Base-by-base conservation (phyloP, 225 moss, liverwort and hornwort species). In the Pseudoscleropodium purum region DNA sequence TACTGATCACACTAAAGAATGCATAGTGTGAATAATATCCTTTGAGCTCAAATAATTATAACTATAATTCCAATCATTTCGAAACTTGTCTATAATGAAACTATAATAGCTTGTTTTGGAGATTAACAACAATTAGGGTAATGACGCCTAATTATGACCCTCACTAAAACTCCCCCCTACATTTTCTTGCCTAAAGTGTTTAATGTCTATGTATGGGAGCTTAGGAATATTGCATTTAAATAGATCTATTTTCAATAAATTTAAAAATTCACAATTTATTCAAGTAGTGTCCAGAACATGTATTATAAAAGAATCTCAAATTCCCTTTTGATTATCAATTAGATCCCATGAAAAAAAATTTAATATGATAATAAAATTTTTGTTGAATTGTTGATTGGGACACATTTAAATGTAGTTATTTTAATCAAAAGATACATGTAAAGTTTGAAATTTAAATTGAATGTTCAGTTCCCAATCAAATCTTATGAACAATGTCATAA, bases 291-390 rank as follows among this genome's bases (percentile, higher is more conserved):
- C 4, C 4, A 45, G 47, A 75, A 74, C 18, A 18, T 30, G 30
- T 30, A 75, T 45, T 47, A 0, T 73, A 2, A 15, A 0, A 43
- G 8, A 72, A 26, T 27, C 1, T 16, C 14, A 0, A 73, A 45
- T 27, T 2, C 0, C 11, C 10, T 47, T 30, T 75, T 30, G 11
- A 30, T 2, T 30, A 30, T 3, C 30, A 45, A 30, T 6, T 11
- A 47, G 4, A 18, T 0, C 0, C 6, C 4, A 30, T 1, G 0
- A 18, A 9, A 47, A 30, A 21, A 2, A 0, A 3, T 43, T 43
- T 29, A 74, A 45, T 29, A 47, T 75, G 6, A 30, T 18, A 47
- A 18, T 30, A 1, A 0, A 0, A 47, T 30, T 18, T 75, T 30
- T 47, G 4, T 4, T 49, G 12, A 12, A 18, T 20, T 75, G 7